A percentile compares a stretch with the other conserved stretches of the same genome.
phyloP scores from a whole-genome alignment of 2,329 filamentous ascomycete genomes.

The Metarhizium guizhouense region DNA sequence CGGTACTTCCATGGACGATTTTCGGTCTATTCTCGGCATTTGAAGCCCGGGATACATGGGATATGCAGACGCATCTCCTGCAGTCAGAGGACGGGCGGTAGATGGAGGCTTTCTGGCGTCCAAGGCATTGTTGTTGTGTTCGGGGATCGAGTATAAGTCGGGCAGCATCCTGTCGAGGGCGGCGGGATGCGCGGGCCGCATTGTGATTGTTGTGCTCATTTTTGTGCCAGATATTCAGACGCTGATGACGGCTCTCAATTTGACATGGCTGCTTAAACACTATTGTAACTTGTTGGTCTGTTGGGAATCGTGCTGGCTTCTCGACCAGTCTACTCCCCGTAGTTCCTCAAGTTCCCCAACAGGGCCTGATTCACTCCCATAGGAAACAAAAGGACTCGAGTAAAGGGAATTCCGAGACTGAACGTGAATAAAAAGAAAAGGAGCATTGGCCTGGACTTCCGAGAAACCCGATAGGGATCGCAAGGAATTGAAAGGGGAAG shows the following conservation, averaged over 20 bases:
- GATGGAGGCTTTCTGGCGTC: conserved; percentile 8
- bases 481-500: not conserved
- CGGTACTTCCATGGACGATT: conserved; percentile 13
- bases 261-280: not conserved
- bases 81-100: conserved; percentile 5
- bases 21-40: conserved; percentile 14
- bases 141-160: conserved; percentile 7
- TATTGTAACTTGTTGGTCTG: not conserved
- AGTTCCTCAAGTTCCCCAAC: too few species aligned
- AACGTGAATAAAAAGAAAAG: not conserved
- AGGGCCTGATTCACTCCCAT: not conserved
- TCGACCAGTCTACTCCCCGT: not conserved
- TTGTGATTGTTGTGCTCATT: conserved; percentile 10
- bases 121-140: conserved; percentile 7
- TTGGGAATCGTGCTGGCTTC: not conserved
- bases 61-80: conserved; percentile 15
- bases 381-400: not conserved
- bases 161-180: conserved; percentile 10
- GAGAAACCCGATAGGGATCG: not conserved
- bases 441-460: not conserved
- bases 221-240: not conserved
- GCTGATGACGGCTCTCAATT: not conserved
- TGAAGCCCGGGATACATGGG: conserved; percentile 24
- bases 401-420: not conserved
- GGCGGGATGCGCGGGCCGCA: conserved; percentile 8